These are phyloP conservation scores for Septoria linicola DNA, from an alignment of 2,329 filamentous ascomycete genomes.

Conservation along the genomic window DNA sequence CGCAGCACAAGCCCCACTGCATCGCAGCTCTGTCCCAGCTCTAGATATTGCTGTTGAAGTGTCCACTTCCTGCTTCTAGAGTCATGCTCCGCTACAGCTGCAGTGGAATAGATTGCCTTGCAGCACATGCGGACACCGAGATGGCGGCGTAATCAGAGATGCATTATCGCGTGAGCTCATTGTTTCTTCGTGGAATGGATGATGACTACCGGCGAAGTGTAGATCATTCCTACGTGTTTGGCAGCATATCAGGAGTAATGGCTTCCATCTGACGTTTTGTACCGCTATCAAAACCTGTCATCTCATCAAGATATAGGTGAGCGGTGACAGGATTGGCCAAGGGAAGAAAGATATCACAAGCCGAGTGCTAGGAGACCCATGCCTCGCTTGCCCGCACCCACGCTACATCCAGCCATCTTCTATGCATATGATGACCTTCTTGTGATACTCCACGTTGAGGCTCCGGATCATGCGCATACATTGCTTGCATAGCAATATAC, in stretches of 20 bases:
- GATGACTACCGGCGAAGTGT: too few species aligned
- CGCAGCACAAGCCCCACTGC: slow-evolving; percentile 3
- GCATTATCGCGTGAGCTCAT: neutral
- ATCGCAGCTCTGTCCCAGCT: neutral
- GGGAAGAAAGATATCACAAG: slow-evolving; percentile 14
- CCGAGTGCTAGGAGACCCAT: slow-evolving; percentile 4
- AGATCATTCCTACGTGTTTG: too few species aligned
- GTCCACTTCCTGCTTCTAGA: slow-evolving; percentile 2
- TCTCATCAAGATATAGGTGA: neutral
- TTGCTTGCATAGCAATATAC: slow-evolving; percentile 5
- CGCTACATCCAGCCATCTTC: slow-evolving; percentile 18
- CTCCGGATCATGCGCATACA: slow-evolving; percentile 5
- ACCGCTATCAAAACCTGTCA: neutral
- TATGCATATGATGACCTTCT: slow-evolving; percentile 5
- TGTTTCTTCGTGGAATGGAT: too few species aligned
- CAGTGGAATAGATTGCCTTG: slow-evolving; percentile 16
- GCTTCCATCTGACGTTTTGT: neutral
- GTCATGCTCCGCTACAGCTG: neutral
- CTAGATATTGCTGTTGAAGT: neutral
- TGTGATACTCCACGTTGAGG: slow-evolving; percentile 1
- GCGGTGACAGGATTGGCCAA: too few species aligned
- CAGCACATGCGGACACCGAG: slow-evolving; percentile 3
- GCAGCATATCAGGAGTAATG: neutral
- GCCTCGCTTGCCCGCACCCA: slow-evolving; percentile 2
- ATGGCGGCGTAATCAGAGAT: slow-evolving; percentile 4